Evolutionary conservation across 1,139 yeast species (phyloP).

Genomic region (Kluyveromyces sp.): DNA sequence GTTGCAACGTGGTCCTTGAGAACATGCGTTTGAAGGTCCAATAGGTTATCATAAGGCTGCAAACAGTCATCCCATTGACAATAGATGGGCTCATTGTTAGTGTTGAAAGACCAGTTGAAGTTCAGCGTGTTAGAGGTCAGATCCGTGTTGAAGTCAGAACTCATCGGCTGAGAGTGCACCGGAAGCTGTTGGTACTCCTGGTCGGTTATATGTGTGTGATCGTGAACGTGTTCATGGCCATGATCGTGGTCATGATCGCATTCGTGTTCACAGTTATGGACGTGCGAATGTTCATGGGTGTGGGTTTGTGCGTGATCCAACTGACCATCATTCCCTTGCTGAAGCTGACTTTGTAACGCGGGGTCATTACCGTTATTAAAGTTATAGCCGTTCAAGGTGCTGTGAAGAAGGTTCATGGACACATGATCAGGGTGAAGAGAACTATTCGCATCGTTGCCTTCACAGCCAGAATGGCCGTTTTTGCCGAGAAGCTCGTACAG

Average conservation of each 20-base stretch:
- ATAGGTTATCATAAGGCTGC: slow-evolving; percentile 35
- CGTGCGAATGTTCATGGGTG: neutral
- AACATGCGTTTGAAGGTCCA: slow-evolving; percentile 50
- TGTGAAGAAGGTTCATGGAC: slow-evolving; percentile 9
- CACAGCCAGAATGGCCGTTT: slow-evolving; percentile 24
- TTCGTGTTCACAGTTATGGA: neutral
- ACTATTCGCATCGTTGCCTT: slow-evolving; percentile 3
- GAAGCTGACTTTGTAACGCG: neutral
- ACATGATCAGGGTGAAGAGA: slow-evolving; percentile 1
- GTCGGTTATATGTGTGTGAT: slow-evolving; percentile 25
- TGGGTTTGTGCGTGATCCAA: too few species aligned
- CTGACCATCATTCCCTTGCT: neutral
- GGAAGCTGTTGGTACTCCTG: neutral
- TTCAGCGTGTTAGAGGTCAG: slow-evolving; percentile 24
- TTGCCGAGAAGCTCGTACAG: slow-evolving; percentile 28
- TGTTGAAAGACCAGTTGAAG: slow-evolving; percentile 35
- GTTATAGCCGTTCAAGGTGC: slow-evolving; percentile 6
- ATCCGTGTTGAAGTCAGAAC: neutral
- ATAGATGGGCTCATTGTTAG: slow-evolving; percentile 16
- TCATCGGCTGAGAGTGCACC: neutral
- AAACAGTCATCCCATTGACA: slow-evolving; percentile 58
- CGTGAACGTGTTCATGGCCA: slow-evolving; percentile 35
- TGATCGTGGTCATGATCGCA: slow-evolving; percentile 22
- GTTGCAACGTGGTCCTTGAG: slow-evolving; percentile 47
- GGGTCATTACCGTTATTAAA: slow-evolving; percentile 7